Evolutionary conservation across 768 basidiomycete genomes (phyloP).

Genomic region (Mycena epipterygia): DNA sequence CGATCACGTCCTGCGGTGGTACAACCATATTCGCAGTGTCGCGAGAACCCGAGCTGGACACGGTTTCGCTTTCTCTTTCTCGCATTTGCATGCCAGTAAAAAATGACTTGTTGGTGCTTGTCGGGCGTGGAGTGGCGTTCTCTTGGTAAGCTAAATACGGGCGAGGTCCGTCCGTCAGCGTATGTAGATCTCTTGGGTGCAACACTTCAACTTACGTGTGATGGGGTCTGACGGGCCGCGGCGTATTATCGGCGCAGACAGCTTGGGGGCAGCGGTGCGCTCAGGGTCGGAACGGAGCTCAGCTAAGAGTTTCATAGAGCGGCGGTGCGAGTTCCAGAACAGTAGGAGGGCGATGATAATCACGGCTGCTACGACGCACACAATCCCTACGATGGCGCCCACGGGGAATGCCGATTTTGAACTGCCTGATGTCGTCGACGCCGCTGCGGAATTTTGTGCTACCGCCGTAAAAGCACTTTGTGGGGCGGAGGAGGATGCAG

Average conservation of each 20-base stretch:
- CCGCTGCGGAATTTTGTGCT: neutral
- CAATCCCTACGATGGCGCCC: neutral
- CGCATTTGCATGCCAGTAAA: too few relatives aligned
- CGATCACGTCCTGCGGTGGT: too few relatives aligned
- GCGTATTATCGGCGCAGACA: neutral
- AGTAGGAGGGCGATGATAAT: neutral
- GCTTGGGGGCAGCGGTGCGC: neutral
- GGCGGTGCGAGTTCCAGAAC: neutral
- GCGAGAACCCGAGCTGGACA: too few relatives aligned
- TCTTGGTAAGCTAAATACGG: neutral
- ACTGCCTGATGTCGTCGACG: neutral
- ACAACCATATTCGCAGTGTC: neutral
- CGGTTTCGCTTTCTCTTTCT: too few relatives aligned
- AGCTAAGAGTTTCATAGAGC: neutral
- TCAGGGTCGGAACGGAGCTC: neutral
- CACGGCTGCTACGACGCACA: neutral
- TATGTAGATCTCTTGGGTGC: neutral
- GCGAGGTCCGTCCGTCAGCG: neutral
- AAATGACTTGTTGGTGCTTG: neutral
- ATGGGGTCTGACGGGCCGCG: neutral
- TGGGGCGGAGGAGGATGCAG: neutral
- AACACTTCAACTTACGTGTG: neutral
- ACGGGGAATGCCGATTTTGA: neutral
- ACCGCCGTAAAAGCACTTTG: neutral
- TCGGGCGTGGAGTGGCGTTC: neutral